Base-by-base conservation (phyloP, 306 rosid genomes). In the Albizia julibrissin region DNA sequence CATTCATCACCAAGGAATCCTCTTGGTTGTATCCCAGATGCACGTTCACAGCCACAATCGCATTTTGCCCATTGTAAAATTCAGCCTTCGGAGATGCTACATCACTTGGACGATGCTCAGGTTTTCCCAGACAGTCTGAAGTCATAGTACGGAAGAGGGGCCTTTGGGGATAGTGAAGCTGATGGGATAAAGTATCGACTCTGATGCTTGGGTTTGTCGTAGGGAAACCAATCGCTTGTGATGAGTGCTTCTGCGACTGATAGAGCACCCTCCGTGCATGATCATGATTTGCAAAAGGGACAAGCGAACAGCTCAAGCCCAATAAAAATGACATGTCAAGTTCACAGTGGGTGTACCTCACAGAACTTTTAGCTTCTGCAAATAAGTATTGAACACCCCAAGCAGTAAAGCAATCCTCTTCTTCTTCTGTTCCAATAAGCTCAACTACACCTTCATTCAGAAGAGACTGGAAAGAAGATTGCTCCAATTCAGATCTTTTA, bases 21-120 rank as follows among this genome's bases (percentile, higher is more conserved):
- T 96, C 99, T 88, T 96, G 98, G 85, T 96, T 96, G 88, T 89
- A 96, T 39, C 99, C 99, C 8, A 91, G 67, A 83, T 96, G 99
- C 40, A 96, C 99, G 78, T 96, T 96, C 82, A 96, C 98, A 59
- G 98, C 97, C 70, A 96, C 99, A 80, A 96, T 96, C 21, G 98
- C 98, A 64, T 87, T 92, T 89, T 96, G 99, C 67, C 99, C 98
- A 86, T 93, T 93, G 71, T 85, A 93, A 80, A 88, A 93, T 79
- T 95, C 99, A 15, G 95, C 87, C 85, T 81, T 93, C 0, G 97
- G 96, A 50, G 82, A 76, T 71, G 88, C 58, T 39, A 80, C 87
- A 37, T 81, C 85, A 74, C 87, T 85, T 4, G 80, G 64, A 18
- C 83, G 72, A 80, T 69, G 72, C 24, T 84, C 91, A 16, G 89